Conservation (phyloP, 441 rosid species). For the Mallotus repandus region DNA sequence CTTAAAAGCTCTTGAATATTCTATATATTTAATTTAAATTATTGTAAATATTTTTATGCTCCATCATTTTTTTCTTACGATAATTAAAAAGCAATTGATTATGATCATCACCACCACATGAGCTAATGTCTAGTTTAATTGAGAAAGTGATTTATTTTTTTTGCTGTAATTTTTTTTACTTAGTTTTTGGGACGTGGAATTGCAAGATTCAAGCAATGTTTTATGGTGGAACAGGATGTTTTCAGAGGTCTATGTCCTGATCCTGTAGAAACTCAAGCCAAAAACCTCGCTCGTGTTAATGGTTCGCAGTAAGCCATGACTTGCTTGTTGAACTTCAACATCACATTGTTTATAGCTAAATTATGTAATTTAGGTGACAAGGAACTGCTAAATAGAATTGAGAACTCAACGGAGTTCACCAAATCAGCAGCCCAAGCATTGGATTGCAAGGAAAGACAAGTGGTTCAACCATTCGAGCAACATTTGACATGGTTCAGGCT, state of each 20-base stretch:
- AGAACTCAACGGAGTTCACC: constrained; percentile 41
- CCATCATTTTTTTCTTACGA: too few relatives aligned
- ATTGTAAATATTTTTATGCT: too few relatives aligned
- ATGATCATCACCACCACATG: too few relatives aligned
- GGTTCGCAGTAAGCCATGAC: constrained; percentile 8
- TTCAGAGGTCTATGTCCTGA: constrained; percentile 39
- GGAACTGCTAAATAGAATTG: constrained; percentile 30
- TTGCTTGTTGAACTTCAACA: too few relatives aligned
- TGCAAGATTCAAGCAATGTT: constrained; percentile 55
- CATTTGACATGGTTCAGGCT: constrained; percentile 26
- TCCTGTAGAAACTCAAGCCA: constrained; percentile 20
- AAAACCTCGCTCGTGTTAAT: background rate
- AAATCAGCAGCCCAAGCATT: constrained; percentile 43
- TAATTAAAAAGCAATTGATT: too few relatives aligned
- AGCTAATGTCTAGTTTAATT: too few relatives aligned
- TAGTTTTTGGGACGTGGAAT: constrained; percentile 42
- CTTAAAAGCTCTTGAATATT: too few relatives aligned
- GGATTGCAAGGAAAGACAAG: constrained; percentile 37
- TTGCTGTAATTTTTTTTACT: background rate
- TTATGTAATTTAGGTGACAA: constrained; percentile 28
- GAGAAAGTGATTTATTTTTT: background rate
- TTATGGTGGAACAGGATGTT: constrained; percentile 59
- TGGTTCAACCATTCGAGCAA: constrained; percentile 1
- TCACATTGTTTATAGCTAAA: too few relatives aligned
- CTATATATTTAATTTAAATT: too few relatives aligned